Base-by-base conservation (phyloP, 371 early-diverging fungal genomes). In the Dentiscutata heterogama region DNA sequence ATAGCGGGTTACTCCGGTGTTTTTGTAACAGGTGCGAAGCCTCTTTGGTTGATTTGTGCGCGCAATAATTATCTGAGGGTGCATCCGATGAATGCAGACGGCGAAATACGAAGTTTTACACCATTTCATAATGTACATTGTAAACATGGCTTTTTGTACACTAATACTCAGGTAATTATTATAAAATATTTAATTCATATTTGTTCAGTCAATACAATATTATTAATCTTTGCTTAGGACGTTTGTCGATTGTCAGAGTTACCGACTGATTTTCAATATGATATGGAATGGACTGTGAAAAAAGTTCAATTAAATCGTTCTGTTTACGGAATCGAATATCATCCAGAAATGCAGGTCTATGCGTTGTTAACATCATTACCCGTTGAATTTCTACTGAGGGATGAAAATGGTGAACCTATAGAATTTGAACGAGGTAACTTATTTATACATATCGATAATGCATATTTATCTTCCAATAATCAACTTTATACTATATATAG, bases 41-140 rank as follows among this genome's bases (percentile, higher is more conserved):
- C 98, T 1, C 88, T 92, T 22, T 94, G 96, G 94, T 86, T 97
- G 13, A 90, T 98, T 89, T 88, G 88, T 50, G 92, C 91, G 0
- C 79, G 88, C 64, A 93, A 94, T 76, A 90, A 91, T 64, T 88
- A 87, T 72, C 85, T 95, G 10, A 90, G 97, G 56, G 92, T 96
- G 0, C 97, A 96, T 84, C 97, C 97, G 0, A 90, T 95, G 90
- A 88, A 89, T 31, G 84, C 88, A 6, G 93, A 94, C 63, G 92
- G 92, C 18, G 89, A 85, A 46, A 87, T 96, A 3, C 85, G 88
- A 14, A 91, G 92, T 11, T 95, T 97, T 82, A 92, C 95, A 11
- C 92, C 92, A 29, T 95, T 97, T 83, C 94, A 97, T 84, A 95
- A 95, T 85, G 88, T 94, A 50, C 94, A 96, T 81, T 94, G 94